Conservation (phyloP, 768 basidiomycete species). For the Boletus tomentosulus region DNA sequence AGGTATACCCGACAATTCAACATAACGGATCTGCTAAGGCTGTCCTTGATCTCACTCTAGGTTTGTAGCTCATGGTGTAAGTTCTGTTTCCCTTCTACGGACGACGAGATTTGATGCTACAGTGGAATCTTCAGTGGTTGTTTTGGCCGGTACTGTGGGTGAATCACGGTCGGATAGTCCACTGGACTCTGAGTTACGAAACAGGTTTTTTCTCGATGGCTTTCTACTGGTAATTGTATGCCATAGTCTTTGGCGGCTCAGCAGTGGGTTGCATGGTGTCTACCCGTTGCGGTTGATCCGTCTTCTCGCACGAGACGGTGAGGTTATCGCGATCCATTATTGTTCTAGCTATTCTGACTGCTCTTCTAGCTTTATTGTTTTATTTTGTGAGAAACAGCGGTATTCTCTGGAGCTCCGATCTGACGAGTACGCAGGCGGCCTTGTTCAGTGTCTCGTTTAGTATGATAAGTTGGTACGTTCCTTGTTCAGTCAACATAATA, state of each 20-base stretch:
- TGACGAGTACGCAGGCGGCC: slow-evolving; percentile 8
- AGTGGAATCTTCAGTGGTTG: neutral
- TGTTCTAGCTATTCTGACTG: neutral
- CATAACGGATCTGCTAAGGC: too few species aligned
- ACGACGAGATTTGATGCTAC: neutral
- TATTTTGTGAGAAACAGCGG: slow-evolving; percentile 10
- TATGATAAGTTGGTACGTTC: slow-evolving; percentile 18
- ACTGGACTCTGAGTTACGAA: neutral
- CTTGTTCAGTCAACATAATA: too few species aligned
- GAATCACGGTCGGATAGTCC: neutral
- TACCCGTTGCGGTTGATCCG: slow-evolving; percentile 3
- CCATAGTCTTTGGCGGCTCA: neutral
- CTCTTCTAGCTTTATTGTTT: slow-evolving; percentile 12
- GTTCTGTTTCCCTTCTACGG: neutral
- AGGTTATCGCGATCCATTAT: neutral
- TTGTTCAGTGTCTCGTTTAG: slow-evolving; percentile 7
- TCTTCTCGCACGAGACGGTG: slow-evolving; percentile 25
- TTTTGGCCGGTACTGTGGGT: slow-evolving; percentile 12
- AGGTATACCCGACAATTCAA: too few species aligned
- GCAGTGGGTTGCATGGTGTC: neutral
- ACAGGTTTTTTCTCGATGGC: slow-evolving; percentile 12
- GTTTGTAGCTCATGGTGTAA: slow-evolving; percentile 4
- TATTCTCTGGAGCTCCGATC: too few species aligned
- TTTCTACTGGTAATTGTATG: neutral
- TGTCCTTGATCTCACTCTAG: neutral